These are phyloP conservation scores for Imleria badia DNA, from an alignment of 768 basidiomycete species.

Conservation along the genomic window DNA sequence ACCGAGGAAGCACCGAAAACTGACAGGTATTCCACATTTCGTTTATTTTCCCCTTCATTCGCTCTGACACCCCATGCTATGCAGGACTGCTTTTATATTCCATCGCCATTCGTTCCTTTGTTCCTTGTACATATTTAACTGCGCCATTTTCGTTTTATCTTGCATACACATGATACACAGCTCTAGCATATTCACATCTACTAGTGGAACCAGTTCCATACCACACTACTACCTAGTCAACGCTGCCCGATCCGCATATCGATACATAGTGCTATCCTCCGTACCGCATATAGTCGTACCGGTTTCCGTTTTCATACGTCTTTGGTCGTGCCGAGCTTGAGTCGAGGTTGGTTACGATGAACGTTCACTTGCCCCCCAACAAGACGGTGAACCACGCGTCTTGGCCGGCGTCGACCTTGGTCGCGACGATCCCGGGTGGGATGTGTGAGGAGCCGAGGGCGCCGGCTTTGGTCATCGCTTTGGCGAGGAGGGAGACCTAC, in stretches of 20 bases:
- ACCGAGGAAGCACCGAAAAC: too few species aligned
- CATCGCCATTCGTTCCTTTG: not conserved
- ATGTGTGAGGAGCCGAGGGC: too few species aligned
- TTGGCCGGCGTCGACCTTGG: too few species aligned
- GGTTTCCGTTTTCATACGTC: too few species aligned
- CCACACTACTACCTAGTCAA: too few species aligned
- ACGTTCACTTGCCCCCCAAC: conserved; percentile 29
- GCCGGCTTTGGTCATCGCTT: conserved; percentile 39
- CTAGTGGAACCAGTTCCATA: too few species aligned
- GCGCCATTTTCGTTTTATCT: not conserved
- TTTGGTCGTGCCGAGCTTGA: too few species aligned
- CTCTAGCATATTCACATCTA: not conserved
- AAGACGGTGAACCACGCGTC: conserved; percentile 45
- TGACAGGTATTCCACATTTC: not conserved
- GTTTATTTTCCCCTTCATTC: not conserved
- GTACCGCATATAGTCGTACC: not conserved
- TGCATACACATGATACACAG: conserved; percentile 12
- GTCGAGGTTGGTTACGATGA: too few species aligned
- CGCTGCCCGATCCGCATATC: too few species aligned
- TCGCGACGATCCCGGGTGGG: too few species aligned
- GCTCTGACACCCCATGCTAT: not conserved
- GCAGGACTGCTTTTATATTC: not conserved
- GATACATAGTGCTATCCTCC: not conserved
- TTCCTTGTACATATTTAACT: not conserved
- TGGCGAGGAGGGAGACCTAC: conserved; percentile 54